These are phyloP conservation scores for Coniochaeta prunicola DNA, from an alignment of 2,329 filamentous ascomycete genomes.

Conservation along the genomic window DNA sequence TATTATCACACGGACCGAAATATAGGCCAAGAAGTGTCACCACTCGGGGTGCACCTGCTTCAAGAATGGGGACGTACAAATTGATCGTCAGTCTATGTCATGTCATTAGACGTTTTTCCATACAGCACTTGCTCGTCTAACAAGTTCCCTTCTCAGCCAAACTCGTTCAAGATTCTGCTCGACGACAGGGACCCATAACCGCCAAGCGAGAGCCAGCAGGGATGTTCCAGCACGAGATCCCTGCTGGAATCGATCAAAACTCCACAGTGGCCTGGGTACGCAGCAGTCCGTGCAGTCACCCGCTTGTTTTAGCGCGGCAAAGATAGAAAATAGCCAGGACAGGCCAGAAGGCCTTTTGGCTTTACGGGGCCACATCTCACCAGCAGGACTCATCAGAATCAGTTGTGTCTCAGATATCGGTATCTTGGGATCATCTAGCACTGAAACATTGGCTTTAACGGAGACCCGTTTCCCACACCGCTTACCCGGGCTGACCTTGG, in stretches of 20 bases:
- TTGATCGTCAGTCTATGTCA: not conserved
- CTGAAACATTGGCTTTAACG: not conserved
- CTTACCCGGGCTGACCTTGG: not conserved
- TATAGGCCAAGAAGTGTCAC: not conserved
- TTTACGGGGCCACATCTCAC: no score
- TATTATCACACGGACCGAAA: no score
- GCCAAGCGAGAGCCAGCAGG: not conserved
- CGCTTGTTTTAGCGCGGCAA: constrained; percentile 1
- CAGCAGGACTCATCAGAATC: not conserved
- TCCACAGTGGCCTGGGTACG: not conserved
- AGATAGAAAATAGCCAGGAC: not conserved
- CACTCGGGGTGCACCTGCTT: not conserved
- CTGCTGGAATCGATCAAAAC: not conserved
- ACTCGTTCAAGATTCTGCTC: not conserved
- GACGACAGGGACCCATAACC: not conserved
- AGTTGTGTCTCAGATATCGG: not conserved
- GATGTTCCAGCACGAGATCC: not conserved
- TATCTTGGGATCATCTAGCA: not conserved
- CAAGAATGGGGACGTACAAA: not conserved
- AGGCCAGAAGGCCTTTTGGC: not conserved
- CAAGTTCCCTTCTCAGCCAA: not conserved
- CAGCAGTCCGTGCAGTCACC: not conserved
- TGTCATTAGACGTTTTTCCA: not conserved
- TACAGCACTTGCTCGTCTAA: not conserved
- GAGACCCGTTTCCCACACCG: not conserved